phyloP scores from a whole-genome alignment of 768 basidiomycete species.

The Paxillus rubicundulus region DNA sequence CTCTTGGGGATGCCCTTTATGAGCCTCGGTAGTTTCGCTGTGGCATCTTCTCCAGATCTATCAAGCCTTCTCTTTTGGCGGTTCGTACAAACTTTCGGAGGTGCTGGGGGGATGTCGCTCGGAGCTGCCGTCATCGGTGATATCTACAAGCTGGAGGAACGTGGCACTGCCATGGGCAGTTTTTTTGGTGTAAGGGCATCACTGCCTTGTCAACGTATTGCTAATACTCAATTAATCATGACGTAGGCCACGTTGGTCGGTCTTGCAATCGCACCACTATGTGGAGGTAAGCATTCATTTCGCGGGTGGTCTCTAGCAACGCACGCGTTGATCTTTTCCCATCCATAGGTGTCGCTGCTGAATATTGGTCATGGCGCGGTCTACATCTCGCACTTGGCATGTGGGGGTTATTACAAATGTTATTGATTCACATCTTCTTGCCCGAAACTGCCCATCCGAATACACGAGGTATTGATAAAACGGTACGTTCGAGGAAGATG shows the following conservation, averaged over 20 bases:
- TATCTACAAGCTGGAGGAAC: constrained; percentile 62
- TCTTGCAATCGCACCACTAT: constrained; percentile 57
- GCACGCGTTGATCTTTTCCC: neutral
- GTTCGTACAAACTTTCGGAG: constrained; percentile 64
- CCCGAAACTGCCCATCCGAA: constrained; percentile 71
- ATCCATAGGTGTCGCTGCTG: constrained; percentile 42
- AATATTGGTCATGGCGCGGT: constrained; percentile 65
- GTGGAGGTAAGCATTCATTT: constrained; percentile 41
- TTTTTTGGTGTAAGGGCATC: constrained; percentile 46
- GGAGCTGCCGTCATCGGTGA: constrained; percentile 64
- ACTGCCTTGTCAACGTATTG: constrained; percentile 4
- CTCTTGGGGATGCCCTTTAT: constrained; percentile 58
- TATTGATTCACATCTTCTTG: constrained; percentile 44
- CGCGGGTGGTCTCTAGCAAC: neutral
- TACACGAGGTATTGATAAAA: constrained; percentile 51
- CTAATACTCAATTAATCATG: neutral
- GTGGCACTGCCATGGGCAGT: constrained; percentile 57
- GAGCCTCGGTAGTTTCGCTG: constrained; percentile 57
- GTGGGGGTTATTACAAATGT: constrained; percentile 38
- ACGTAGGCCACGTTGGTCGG: constrained; percentile 50
- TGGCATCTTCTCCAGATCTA: constrained; percentile 45
- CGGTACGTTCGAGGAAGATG: constrained; percentile 15
- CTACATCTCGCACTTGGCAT: constrained; percentile 50
- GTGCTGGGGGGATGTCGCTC: constrained; percentile 52
- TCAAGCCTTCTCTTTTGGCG: constrained; percentile 55